Evolutionary conservation across 2,329 filamentous ascomycete genomes (phyloP), one percentile per base, ranked within the genome.

Genomic region (Exophiala spinifera): DNA sequence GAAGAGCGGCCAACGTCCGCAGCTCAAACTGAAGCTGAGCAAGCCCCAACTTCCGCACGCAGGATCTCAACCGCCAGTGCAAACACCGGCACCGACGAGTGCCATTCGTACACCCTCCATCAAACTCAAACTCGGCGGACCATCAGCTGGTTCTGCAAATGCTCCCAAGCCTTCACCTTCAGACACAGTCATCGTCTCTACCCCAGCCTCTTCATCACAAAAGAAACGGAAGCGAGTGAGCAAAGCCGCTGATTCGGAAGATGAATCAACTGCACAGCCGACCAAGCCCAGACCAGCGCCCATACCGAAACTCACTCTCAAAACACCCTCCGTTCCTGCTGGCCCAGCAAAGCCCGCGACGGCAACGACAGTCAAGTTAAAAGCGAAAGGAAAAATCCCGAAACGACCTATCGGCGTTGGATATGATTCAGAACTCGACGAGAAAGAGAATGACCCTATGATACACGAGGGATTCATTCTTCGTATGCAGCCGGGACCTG

Each of bases 371-470:
- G 73, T 89, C 53, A 86, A 84, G 65, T 44, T 44, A n/a, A 44
- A 44, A 28, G 20, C 20, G 21, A 44, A 44, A 25, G 42, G 42
- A 7, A 44, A 44, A 59, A 78, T 82, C 1, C 86, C 88, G 5
- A 76, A 81, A 28, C 82, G 89, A 60, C 84, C 85, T 4, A 81
- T 83, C 1, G 94, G 94, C 48, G 90, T 95, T 52, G 94, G 92
- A 6, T 99, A 97, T 72, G 94, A 99, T 69, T 96, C 91, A 2
- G 94, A 97, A 71, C 90, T 91, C 11, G 94, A 91, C 51, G 94
- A 97, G 67, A 84, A 86, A 13, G 94, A 99, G 70, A 72, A 77
- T 8, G 94, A 99, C 66, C 94, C 94, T 0, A 81, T 87, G 1
- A 89, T 95, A 57, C 92, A 97, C 70, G 88, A 92, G 66, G 87